phyloP scores from a whole-genome alignment of 768 basidiomycete species.

The Russula compacta region DNA sequence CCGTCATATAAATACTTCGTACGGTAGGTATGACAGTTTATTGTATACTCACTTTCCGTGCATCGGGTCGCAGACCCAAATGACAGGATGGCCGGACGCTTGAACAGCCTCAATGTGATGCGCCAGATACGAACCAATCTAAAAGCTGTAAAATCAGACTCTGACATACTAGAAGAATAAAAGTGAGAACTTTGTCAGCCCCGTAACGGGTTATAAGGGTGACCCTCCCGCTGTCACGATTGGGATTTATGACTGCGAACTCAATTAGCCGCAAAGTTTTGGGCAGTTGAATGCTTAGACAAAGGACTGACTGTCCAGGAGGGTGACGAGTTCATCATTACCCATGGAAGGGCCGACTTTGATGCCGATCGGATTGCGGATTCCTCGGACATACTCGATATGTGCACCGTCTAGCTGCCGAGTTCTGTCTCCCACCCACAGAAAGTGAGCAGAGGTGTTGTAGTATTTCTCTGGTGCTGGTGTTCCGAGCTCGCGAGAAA shows the following conservation, averaged over 20 bases:
- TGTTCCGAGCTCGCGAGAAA: constrained; percentile 2
- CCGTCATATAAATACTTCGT: background rate
- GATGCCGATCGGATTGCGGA: constrained; percentile 89
- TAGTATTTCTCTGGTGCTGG: constrained; percentile 45
- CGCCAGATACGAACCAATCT: constrained; percentile 71
- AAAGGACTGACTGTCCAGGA: constrained; percentile 63
- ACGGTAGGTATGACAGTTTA: background rate
- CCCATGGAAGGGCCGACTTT: constrained; percentile 91
- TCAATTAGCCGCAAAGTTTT: background rate
- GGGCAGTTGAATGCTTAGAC: background rate
- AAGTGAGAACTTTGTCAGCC: constrained; percentile 58
- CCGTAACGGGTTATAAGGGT: constrained; percentile 93
- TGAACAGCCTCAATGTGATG: constrained; percentile 78
- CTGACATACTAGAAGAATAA: background rate
- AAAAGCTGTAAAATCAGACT: background rate
- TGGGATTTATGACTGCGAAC: constrained; percentile 75
- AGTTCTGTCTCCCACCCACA: constrained; percentile 98
- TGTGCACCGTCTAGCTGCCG: constrained; percentile 88
- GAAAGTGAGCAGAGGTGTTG: constrained; percentile 88
- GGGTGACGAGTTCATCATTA: constrained; percentile 59
- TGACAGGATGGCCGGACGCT: constrained; percentile 72
- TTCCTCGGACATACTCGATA: constrained; percentile 89
- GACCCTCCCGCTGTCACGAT: constrained; percentile 72
- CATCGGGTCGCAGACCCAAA: constrained; percentile 98
- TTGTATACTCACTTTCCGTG: constrained; percentile 83